Base-by-base conservation (phyloP, 306 rosid species). In the Vicia faba region DNA sequence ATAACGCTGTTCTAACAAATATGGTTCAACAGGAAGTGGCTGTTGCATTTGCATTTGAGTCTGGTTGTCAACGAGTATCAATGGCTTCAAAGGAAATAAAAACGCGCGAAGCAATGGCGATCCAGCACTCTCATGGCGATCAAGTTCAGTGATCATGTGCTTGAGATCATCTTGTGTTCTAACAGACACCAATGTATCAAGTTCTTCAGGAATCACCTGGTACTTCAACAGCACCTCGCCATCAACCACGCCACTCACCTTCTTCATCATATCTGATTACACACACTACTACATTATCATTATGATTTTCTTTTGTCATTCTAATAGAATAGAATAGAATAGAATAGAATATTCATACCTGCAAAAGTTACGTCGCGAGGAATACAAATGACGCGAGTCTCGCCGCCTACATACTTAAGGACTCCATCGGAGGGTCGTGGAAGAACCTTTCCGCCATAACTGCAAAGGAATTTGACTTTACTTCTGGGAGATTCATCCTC, bases 351-450 rank as follows among this genome's bases (percentile, higher is more conserved):
- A 11, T 3, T 0, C n/a, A 15, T 73, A 88, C 97, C 97, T 16
- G 84, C 64, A 68, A 85, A 83, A n/a, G 71, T 78, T 36, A 80
- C 61, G 61, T 83, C 81, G 5, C 81, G 88, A 3, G 82, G 80
- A 28, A 86, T 53, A 5, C 90, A 75, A 3, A 93, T 51, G 70
- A 93, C 88, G 5, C 98, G 96, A 4, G 95, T 88, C 74, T 89
- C 97, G 4, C 98, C 98, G 18, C 98, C 98, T 0, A 88, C 90
- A 18, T 93, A 93, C 68, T 86, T 84, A 40, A 93, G 96, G 13
- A 59, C 40, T 7, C 95, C 88, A 5, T 93, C 98, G 48, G 80
- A 11, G 14, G 90, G 86, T 12, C 96, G 72, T 0, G 91, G 96
- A 14, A 93, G 84, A 68, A 93, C 88, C 78, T 70, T 93, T 3